phyloP scores from a whole-genome alignment of 345 rosid species.

The Aquilaria yunnanensis region DNA sequence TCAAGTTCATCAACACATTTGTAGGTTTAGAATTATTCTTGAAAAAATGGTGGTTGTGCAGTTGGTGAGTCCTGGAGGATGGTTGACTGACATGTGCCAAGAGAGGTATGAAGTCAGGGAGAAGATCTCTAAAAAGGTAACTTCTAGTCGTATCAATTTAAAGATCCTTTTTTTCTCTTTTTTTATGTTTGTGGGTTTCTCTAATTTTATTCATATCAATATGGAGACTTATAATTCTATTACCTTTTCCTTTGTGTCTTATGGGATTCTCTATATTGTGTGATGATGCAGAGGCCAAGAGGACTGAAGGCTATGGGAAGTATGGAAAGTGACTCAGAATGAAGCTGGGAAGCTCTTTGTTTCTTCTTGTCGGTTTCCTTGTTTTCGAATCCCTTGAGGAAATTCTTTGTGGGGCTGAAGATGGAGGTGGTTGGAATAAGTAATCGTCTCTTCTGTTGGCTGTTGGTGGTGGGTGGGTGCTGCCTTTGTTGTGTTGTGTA shows the following conservation, averaged over 20 bases:
- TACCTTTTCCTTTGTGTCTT: background rate
- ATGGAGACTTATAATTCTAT: background rate
- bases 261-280: background rate
- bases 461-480: slow-evolving; percentile 1
- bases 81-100: slow-evolving; percentile 76
- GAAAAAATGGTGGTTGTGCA: slow-evolving; percentile 25
- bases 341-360: slow-evolving; percentile 16
- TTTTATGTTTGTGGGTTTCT: background rate
- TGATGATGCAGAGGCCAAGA: slow-evolving; percentile 58
- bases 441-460: too few relatives aligned
- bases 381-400: slow-evolving; percentile 10
- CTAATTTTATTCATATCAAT: background rate
- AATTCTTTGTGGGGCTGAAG: background rate
- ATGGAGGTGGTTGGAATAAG: background rate
- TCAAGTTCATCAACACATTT: background rate
- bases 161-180: background rate
- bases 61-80: slow-evolving; percentile 77
- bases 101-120: slow-evolving; percentile 81
- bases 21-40: too few relatives aligned
- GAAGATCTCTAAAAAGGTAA: slow-evolving; percentile 68
- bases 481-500: slow-evolving; percentile 29
- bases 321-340: slow-evolving; percentile 69
- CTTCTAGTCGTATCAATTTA: background rate
- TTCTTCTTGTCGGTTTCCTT: slow-evolving; percentile 18
- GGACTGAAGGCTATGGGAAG: slow-evolving; percentile 76